These are phyloP conservation scores for Prunus persica DNA, from an alignment of 306 rosid species.

Conservation along the genomic window DNA sequence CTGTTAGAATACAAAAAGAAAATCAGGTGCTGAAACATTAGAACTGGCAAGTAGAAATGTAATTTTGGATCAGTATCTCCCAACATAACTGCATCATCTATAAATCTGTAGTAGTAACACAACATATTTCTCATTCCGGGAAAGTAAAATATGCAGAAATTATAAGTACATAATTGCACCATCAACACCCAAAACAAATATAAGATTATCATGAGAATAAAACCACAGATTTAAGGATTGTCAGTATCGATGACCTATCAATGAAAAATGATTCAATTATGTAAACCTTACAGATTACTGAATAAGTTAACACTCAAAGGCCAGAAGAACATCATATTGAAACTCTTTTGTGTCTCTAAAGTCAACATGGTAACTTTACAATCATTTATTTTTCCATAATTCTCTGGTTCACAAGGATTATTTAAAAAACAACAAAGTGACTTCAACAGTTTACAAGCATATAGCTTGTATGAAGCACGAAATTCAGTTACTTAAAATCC, in stretches of 20 bases:
- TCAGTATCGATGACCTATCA: neutral
- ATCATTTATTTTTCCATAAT: neutral
- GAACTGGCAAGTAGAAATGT: neutral
- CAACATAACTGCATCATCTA: neutral
- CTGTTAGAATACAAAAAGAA: conserved; percentile 25
- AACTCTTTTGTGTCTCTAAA: neutral
- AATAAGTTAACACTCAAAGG: neutral
- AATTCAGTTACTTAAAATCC: neutral
- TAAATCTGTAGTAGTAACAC: neutral
- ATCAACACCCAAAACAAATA: neutral
- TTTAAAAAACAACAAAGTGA: too few relatives aligned
- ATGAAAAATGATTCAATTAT: neutral
- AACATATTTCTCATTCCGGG: too few relatives aligned
- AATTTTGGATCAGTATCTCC: neutral
- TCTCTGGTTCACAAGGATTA: too few relatives aligned
- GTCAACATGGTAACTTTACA: neutral
- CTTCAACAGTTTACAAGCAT: neutral
- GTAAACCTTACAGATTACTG: neutral
- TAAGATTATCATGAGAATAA: neutral
- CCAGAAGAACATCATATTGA: neutral
- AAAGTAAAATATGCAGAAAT: neutral
- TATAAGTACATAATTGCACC: neutral
- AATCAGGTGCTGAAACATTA: neutral
- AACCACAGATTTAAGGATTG: neutral
- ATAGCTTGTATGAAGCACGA: neutral